phyloP scores from a whole-genome alignment of 1,284 basidiomycete genomes.

The Leccinum colubrinum region DNA sequence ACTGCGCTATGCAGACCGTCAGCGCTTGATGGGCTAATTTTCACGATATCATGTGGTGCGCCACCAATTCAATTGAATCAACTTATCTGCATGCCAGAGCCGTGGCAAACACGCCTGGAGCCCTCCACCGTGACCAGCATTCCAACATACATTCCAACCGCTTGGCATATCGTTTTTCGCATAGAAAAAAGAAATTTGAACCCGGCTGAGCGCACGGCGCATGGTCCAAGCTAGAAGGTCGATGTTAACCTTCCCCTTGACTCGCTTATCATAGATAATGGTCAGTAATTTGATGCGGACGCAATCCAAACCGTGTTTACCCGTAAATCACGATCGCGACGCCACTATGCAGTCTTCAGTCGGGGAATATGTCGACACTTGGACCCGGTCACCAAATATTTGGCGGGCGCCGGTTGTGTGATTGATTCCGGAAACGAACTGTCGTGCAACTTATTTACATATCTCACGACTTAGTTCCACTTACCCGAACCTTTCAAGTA shows the following conservation, averaged over 20 bases:
- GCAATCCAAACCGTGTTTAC: not conserved
- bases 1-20: not conserved
- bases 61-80: not conserved
- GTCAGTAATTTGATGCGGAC: not conserved
- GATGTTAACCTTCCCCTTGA: not conserved
- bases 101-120: not conserved
- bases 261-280: not conserved
- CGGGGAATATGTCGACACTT: not conserved
- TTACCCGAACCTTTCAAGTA: slow-evolving; percentile 5
- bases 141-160: not conserved
- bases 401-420: slow-evolving; percentile 1
- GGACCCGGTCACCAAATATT: slow-evolving; percentile 6
- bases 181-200: not conserved
- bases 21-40: not conserved
- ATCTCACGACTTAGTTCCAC: slow-evolving; percentile 14
- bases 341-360: not conserved
- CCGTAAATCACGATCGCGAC: not conserved
- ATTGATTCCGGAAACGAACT: slow-evolving; percentile 3
- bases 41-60: not conserved
- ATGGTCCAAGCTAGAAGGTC: not conserved
- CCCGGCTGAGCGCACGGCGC: not conserved
- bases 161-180: not conserved
- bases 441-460: slow-evolving; percentile 6
- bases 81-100: not conserved
- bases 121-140: not conserved